Conservation (phyloP, 192 early-diverging fungal species). For the Coemansia sp. region DNA sequence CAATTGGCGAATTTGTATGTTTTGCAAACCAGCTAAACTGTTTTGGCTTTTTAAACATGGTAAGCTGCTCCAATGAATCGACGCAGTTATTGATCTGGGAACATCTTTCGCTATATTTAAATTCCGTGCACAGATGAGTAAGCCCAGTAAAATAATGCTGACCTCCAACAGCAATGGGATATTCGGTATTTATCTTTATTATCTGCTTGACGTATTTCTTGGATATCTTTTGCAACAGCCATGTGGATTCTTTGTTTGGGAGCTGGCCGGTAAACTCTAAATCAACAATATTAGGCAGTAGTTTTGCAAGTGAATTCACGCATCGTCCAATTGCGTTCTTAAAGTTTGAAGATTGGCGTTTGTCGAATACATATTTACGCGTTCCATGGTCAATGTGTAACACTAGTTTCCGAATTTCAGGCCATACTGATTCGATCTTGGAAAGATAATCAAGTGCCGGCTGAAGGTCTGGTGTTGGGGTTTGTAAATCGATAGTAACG, state of each 20-base stretch:
- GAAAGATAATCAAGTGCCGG: not conserved
- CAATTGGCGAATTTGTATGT: not conserved
- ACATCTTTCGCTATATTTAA: not conserved
- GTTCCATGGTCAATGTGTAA: not conserved
- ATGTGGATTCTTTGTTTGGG: not conserved
- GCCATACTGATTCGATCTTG: not conserved
- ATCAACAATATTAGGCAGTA: not conserved
- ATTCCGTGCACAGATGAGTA: not conserved
- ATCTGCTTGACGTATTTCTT: not conserved
- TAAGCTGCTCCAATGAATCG: not conserved
- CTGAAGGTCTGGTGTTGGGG: not conserved
- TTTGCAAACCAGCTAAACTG: not conserved
- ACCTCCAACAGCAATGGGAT: not conserved
- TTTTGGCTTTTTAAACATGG: not conserved
- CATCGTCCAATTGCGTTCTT: not conserved
- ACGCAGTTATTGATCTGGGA: not conserved
- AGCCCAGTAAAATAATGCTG: slow-evolving; percentile 4
- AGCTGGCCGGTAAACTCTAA: not conserved
- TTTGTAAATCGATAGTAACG: not conserved
- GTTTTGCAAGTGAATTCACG: not conserved
- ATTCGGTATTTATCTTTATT: not conserved
- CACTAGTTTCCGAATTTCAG: not conserved
- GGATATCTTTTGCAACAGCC: not conserved
- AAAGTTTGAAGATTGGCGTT: not conserved
- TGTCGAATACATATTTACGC: not conserved